Evolutionary conservation across 257 asterid species (phyloP), one percentile per base, ranked within the genome.

Genomic region (Ilex aquifolium): DNA sequence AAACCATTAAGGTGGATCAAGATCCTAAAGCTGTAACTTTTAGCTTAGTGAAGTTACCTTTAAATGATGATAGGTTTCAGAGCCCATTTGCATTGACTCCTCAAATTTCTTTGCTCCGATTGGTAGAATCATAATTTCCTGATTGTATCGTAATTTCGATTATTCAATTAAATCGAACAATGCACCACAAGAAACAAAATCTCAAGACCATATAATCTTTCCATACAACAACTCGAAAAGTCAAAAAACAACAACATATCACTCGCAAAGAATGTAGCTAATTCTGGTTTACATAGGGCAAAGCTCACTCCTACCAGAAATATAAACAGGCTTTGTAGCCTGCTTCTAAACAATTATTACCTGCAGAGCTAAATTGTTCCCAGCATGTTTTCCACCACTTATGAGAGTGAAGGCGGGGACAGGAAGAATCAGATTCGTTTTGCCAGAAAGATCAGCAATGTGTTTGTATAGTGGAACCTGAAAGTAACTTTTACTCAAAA

Each of bases 31-130:
- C 13, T 49, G 17, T 15, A 31, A 15, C 64, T 64, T 58, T 56
- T 50, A 59, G 51, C 44, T 59, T 56, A 59, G 73, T 56, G 44
- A 70, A 68, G 72, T 71, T 72, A 85, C 99, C 95, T 93, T 93
- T 65, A 93, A 69, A 77, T 90, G 99, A 74, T 90, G 96, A 82
- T 90, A 87, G 32, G 96, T 87, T 82, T 93, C 99, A 32, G 99
- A 83, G 72, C 99, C 99, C 78, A 93, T 90, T 76, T 85, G 97
- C 81, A 90, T 60, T 42, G 99, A 96, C 82, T 90, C 99, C 80
- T 84, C 96, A 82, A 87, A 87, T 68, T 74, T 87, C 64, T 48
- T 81, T 40, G 99, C 95, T 72, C 96, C 97, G 75, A 78, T 72
- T 60, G 99, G 99, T 67, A 93, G 95, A 70, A 93, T 75, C 95